Percentiles rank a stretch among this genome's conserved stretches.
Conservation (phyloP, 2,329 filamentous ascomycete genomes). For the Orbilia ellipsospora region DNA sequence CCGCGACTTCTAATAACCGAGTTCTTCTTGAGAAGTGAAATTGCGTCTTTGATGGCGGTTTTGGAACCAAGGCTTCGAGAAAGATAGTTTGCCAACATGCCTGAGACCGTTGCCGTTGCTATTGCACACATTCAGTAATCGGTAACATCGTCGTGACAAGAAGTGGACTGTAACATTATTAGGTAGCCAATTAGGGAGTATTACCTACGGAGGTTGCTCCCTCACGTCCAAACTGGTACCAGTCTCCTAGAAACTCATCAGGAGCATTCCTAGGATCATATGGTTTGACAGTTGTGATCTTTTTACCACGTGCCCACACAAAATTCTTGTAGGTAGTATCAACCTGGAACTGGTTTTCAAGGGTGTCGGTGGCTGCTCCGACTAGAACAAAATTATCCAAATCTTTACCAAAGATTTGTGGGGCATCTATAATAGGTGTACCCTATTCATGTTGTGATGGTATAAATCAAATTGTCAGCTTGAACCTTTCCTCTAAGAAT, state of each 20-base stretch:
- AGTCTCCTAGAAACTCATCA: background rate
- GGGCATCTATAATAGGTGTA: background rate
- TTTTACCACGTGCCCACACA: background rate
- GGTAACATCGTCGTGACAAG: background rate
- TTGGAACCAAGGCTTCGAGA: background rate
- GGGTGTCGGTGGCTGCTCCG: background rate
- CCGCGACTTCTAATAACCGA: conserved; percentile 1
- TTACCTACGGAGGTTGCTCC: conserved; percentile 1
- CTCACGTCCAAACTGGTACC: background rate
- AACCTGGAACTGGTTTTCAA: conserved; percentile 1
- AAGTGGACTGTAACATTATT: background rate
- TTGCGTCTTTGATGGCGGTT: background rate
- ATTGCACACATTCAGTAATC: background rate
- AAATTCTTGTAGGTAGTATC: background rate
- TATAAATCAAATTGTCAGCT: too few relatives aligned
- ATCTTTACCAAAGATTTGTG: background rate
- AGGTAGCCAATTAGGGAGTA: too few relatives aligned
- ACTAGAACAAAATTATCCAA: background rate
- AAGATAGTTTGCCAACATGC: conserved; percentile 13
- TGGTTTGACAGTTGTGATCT: background rate
- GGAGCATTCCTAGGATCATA: background rate
- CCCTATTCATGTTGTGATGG: background rate
- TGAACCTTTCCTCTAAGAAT: too few relatives aligned
- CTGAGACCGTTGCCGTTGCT: conserved; percentile 13
- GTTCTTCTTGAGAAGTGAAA: background rate